A percentile compares a stretch with the other conserved stretches of the same genome.
phyloP scores from a whole-genome alignment of 495 filamentous ascomycete species.

The Trichocladium uniseriatum region DNA sequence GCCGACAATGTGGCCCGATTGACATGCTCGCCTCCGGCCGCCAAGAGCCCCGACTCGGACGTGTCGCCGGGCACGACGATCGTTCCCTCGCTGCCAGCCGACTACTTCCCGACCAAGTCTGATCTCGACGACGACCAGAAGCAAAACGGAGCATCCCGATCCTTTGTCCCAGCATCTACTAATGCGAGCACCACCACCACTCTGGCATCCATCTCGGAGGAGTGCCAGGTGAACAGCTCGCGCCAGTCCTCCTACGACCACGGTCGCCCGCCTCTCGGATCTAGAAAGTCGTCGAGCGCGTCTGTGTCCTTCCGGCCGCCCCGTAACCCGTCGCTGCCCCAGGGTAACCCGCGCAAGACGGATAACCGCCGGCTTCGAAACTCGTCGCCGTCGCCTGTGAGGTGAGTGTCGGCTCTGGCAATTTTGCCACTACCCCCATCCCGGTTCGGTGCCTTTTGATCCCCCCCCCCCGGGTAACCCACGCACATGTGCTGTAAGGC shows the following conservation, averaged over 20 bases:
- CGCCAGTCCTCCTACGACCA: slow-evolving; percentile 20
- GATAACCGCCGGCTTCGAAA: slow-evolving; percentile 32
- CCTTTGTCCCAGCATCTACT: slow-evolving; percentile 15
- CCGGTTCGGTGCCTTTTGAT: background rate
- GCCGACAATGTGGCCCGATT: slow-evolving; percentile 23
- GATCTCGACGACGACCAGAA: slow-evolving; percentile 5
- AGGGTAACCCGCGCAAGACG: slow-evolving; percentile 36
- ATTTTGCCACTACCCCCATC: background rate
- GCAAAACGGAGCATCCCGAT: slow-evolving; percentile 5
- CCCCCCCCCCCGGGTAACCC: slow-evolving; percentile 7
- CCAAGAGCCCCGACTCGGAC: slow-evolving; percentile 32
- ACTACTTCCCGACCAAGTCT: slow-evolving; percentile 28
- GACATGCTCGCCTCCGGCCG: slow-evolving; percentile 14
- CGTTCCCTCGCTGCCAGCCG: slow-evolving; percentile 17
- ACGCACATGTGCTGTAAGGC: slow-evolving; percentile 4
- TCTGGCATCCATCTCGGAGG: slow-evolving; percentile 13
- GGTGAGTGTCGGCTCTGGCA: slow-evolving; percentile 29
- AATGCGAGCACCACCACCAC: slow-evolving; percentile 19
- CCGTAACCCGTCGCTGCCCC: slow-evolving; percentile 36
- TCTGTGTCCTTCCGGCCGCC: slow-evolving; percentile 35
- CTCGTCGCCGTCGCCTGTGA: slow-evolving; percentile 39
- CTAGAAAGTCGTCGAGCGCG: slow-evolving; percentile 36
- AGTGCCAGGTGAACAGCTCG: slow-evolving; percentile 11
- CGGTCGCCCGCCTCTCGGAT: slow-evolving; percentile 14
- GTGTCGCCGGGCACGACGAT: slow-evolving; percentile 31